phyloP scores from a whole-genome alignment of 148 eudicot genomes.

The Agrostemma githago region DNA sequence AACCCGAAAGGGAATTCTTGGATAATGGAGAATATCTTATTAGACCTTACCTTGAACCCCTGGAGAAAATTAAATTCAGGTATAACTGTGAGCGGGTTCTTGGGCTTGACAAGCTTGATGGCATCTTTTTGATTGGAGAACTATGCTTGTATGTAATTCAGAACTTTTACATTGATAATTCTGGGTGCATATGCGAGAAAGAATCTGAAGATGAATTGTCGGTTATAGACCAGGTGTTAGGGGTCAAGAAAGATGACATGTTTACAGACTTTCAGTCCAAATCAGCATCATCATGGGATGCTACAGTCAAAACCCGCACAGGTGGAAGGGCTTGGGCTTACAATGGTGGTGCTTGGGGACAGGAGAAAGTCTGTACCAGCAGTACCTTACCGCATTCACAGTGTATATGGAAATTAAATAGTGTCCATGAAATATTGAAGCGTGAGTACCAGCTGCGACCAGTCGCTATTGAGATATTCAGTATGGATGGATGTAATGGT shows the following conservation, averaged over 20 bases:
- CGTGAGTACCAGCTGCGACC: conserved; percentile 99
- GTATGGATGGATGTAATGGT: conserved; percentile 99
- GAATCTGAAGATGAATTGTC: conserved; percentile 90
- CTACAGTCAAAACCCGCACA: conserved; percentile 43
- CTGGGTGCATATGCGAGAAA: conserved; percentile 93
- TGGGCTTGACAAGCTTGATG: conserved; percentile 98
- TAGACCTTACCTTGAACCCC: conserved; percentile 83
- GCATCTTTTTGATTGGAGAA: conserved; percentile 95
- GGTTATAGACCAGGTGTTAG: conserved; percentile 91
- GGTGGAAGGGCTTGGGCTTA: conserved; percentile 99
- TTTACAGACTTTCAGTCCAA: conserved; percentile 77
- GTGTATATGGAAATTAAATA: conserved; percentile 97
- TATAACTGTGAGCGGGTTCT: conserved; percentile 95
- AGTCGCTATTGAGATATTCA: conserved; percentile 94
- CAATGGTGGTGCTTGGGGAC: conserved; percentile 99
- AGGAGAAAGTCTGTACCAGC: conserved; percentile 73
- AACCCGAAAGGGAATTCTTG: conserved; percentile 67
- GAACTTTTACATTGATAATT: conserved; percentile 78
- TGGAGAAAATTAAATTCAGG: conserved; percentile 72
- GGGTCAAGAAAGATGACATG: conserved; percentile 84
- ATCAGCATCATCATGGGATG: conserved; percentile 79
- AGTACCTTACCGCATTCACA: conserved; percentile 85
- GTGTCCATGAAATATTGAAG: conserved; percentile 93
- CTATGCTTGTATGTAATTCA: conserved; percentile 83
- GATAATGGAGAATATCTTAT: conserved; percentile 97